These are phyloP conservation scores for Chrysoporthe cubensis DNA, from an alignment of 2,329 filamentous ascomycete genomes.

Conservation along the genomic window DNA sequence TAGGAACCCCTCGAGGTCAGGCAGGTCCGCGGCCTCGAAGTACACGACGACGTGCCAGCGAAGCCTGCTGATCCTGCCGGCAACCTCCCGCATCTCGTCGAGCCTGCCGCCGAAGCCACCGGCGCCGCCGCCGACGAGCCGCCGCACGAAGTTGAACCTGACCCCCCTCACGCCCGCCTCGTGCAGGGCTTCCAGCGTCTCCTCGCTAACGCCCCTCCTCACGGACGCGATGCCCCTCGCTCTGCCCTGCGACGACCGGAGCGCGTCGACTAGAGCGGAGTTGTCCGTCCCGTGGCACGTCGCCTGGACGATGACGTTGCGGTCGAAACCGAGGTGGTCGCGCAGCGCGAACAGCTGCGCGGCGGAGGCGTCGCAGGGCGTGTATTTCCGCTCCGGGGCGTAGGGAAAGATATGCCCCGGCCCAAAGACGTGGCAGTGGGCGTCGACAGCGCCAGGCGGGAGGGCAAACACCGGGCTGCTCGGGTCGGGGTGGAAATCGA, in stretches of 20 bases:
- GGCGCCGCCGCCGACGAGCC: not conserved
- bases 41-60: conserved; percentile 8
- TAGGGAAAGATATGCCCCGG: not conserved
- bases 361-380: conserved; percentile 7
- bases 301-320: conserved; percentile 4
- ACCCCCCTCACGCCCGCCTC: not conserved
- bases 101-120: not conserved
- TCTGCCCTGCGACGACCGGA: not conserved
- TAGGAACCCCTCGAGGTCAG: not conserved
- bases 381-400: not conserved
- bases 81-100: conserved; percentile 1
- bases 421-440: conserved; percentile 9
- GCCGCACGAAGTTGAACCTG: conserved; percentile 6
- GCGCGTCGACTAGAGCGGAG: not conserved
- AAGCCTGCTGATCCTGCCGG: not conserved
- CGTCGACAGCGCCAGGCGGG: conserved; percentile 11
- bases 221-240: conserved; percentile 5
- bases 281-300: conserved; percentile 5
- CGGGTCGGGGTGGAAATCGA: conserved; percentile 6
- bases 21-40: conserved; percentile 4
- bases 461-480: conserved; percentile 2
- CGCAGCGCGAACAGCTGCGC: not conserved
- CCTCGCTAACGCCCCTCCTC: not conserved
- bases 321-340: not conserved
- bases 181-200: not conserved